These are phyloP conservation scores for Avena atlantica DNA, from an alignment of 176 grass and related monocot species.

Conservation along the genomic window DNA sequence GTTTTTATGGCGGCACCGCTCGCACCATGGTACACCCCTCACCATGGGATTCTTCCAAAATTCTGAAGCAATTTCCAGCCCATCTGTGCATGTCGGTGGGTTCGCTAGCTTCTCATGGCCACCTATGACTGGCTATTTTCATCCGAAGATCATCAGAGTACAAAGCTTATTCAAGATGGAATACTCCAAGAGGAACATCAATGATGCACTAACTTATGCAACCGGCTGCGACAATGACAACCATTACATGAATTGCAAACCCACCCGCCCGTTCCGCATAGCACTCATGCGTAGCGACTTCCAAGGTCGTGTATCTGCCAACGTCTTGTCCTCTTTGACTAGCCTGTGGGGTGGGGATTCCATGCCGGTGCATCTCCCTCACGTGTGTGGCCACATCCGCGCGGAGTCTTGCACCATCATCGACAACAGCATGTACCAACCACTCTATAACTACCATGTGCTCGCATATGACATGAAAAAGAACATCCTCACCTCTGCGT, in stretches of 20 bases:
- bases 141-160: background rate
- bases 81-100: too few species aligned
- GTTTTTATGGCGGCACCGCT: too few species aligned
- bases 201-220: background rate
- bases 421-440: background rate
- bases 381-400: background rate
- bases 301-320: background rate
- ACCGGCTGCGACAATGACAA: background rate
- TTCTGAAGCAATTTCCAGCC: too few species aligned
- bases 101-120: too few species aligned
- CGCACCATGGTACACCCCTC: too few species aligned
- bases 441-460: background rate
- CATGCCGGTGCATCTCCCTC: background rate
- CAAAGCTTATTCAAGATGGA: background rate
- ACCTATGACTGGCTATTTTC: background rate
- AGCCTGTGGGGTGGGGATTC: background rate
- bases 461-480: background rate
- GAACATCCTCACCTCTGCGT: background rate
- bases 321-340: background rate
- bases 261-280: background rate
- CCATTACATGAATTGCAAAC: background rate
- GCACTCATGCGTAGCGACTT: background rate
- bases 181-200: background rate
- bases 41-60: too few species aligned
- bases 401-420: background rate